Percentiles rank a stretch among this genome's conserved stretches.
These are phyloP conservation scores for Gypsophila paniculata DNA, from an alignment of 179 eudicot species.

Conservation along the genomic window DNA sequence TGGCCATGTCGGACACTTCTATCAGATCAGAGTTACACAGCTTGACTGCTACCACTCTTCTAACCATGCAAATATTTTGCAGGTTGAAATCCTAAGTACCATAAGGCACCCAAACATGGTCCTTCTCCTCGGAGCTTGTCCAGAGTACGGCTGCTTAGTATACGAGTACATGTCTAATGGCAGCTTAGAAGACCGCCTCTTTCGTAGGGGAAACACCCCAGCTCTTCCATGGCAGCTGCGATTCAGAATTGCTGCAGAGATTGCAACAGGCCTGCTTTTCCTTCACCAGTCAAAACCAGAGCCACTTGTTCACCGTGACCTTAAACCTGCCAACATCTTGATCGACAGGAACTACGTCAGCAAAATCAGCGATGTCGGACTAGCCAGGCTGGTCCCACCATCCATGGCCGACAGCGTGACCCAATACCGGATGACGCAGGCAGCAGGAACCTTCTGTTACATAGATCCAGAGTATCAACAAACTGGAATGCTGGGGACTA, in stretches of 20 bases:
- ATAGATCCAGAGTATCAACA: conserved; percentile 49
- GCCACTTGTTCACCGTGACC: conserved; percentile 42
- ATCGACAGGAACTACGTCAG: conserved; percentile 37
- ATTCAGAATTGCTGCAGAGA: conserved; percentile 43
- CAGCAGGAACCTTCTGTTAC: conserved; percentile 46
- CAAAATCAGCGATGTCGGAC: conserved; percentile 44
- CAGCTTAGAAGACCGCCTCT: conserved; percentile 41
- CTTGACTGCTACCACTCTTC: neutral
- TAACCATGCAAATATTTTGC: neutral
- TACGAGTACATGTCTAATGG: conserved; percentile 45
- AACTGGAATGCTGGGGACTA: conserved; percentile 43
- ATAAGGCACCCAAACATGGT: conserved; percentile 51
- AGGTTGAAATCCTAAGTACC: conserved; percentile 44
- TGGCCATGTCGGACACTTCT: neutral
- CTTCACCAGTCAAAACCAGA: conserved; percentile 46
- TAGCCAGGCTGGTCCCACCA: conserved; percentile 45
- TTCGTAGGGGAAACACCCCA: conserved; percentile 26
- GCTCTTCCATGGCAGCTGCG: conserved; percentile 41
- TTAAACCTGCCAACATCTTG: conserved; percentile 39
- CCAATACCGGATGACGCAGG: conserved; percentile 42
- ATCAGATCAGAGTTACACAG: neutral
- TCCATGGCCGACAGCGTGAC: conserved; percentile 40
- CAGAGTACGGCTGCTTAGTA: conserved; percentile 44
- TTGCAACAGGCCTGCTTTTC: conserved; percentile 36
- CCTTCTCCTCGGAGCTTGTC: conserved; percentile 46